Evolutionary conservation across 805 yeast species (phyloP), one percentile per base, ranked within the genome.

Genomic region (Barnettozyma populi): DNA sequence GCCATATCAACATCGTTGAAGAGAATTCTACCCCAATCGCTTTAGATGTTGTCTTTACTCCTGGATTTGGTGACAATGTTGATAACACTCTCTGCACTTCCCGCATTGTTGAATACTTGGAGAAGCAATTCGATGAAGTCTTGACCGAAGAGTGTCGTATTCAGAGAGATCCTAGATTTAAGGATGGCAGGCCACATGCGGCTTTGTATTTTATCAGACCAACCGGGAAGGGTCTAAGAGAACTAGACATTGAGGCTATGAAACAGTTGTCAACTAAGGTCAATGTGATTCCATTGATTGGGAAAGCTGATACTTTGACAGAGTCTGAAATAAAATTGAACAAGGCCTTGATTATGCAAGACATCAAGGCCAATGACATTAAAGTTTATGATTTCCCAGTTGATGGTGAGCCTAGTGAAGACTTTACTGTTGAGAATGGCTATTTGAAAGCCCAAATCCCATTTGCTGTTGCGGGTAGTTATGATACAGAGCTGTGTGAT

Each of bases 271-370:
- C 90, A 14, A 73, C 78, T 21, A 79, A 82, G 54, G 95, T 86
- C 19, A 90, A 90, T 67, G 75, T 92, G 23, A 79, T 90, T 39
- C 96, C 97, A 2, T 81, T 90, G 23, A 78, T 90, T 49, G 78
- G 86, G 34, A 84, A 86, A 59, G 82, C 95, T 3, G 97, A 90
- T 63, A 73, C 88, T 2, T 71, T 88, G 55, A 87, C 95, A 0
- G 73, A 73, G 20, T 63, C 74, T 2, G 97, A 90, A 64, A 66
- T 82, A 47, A 61, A 63, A 14, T 64, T 64, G 25, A 74, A 76
- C 64, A 85, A 85, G 62, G 64, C 69, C 46, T 68, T 74, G 46
- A 71, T 86, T 49, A 71, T 70, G 63, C 70, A 68, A 43, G 90
- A 84, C 55, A 73, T 86, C 44, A 73, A 69, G 47, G 67, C 73